Base-by-base conservation (phyloP, 2,329 filamentous ascomycete genomes). In the Claviceps sp. region DNA sequence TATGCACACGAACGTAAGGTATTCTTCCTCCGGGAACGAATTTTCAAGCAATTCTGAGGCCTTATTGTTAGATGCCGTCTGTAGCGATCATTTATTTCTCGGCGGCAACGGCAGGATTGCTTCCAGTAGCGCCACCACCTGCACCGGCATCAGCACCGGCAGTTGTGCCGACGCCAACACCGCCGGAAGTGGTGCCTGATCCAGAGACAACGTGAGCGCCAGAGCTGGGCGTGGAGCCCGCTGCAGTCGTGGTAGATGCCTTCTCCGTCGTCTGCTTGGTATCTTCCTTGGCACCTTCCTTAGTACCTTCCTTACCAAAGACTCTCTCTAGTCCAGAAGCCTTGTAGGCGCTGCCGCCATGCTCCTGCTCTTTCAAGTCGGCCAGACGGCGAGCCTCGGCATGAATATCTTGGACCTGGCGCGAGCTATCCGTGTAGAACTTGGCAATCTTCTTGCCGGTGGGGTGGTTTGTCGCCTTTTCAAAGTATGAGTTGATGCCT, bases 351-450 rank as follows among this genome's bases (percentile, higher is more conserved):
- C 73, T 79, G 49, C 75, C 76, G 20, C 78, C 78, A 46, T 73
- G 67, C 65, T 80, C 75, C 55, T 81, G 70, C 66, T 81, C 83
- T 84, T 96, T 96, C 59, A 98, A 70, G 58, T 95, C 82, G 48
- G 91, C 91, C 51, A 98, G 76, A 60, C 93, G 83, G 57, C 85
- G 79, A 37, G 93, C 93, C 76, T 98, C 93, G 56, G 77, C 78
- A 71, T 98, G 93, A 47, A 98, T 93, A 65, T 98, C 93, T 61
- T 88, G 77, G 37, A 96, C 89, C 71, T 97, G 90, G 72, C 88
- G 88, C 66, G 85, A 83, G 57, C 86, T 80, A 60, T 88, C 76
- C 7, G 83, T 78, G 72, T 98, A 98, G 72, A 98, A 98, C 56
- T 84, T 75, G 60, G 87, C 85, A 55, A 98, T 72, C 71, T 85